These are phyloP conservation scores for Bremia lactucae DNA, from an alignment of 352 stramenopile species.

Conservation along the genomic window DNA sequence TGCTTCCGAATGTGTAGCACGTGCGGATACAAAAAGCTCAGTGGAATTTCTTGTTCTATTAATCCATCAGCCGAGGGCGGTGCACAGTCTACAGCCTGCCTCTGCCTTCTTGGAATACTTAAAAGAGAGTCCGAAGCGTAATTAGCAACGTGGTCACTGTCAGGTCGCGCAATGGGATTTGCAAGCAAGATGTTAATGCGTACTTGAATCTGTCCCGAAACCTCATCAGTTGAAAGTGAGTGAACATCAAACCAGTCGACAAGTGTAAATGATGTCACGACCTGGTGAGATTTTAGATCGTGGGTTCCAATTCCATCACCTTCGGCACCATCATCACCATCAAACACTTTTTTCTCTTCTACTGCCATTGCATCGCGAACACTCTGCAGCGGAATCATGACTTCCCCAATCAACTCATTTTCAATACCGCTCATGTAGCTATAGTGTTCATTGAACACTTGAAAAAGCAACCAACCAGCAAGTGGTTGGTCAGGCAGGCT, in stretches of 20 bases:
- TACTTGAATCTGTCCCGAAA: constrained; percentile 64
- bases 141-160: constrained; percentile 11
- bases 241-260: constrained; percentile 76
- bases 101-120: constrained; percentile 19
- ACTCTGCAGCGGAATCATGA: constrained; percentile 60
- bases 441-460: constrained; percentile 73
- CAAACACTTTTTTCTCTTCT: constrained; percentile 42
- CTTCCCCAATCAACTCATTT: constrained; percentile 61
- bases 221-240: constrained; percentile 41
- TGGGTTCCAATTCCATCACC: constrained; percentile 2
- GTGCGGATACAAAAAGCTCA: constrained; percentile 65
- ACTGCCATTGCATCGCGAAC: constrained; percentile 48
- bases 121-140: constrained; percentile 7
- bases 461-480: constrained; percentile 54
- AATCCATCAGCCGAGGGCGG: constrained; percentile 26
- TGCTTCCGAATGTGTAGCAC: constrained; percentile 60
- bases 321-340: constrained; percentile 21
- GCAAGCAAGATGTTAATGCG: constrained; percentile 58
- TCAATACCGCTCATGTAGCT: constrained; percentile 67
- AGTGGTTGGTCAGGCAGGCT: constrained; percentile 26
- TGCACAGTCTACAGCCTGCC: constrained; percentile 30
- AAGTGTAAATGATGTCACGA: constrained; percentile 52
- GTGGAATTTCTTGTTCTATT: constrained; percentile 53
- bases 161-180: constrained; percentile 28
- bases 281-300: constrained; percentile 21